A percentile compares a stretch with the other conserved stretches of the same genome.
phyloP scores from a whole-genome alignment of 345 rosid genomes.

The Linum lewisii region DNA sequence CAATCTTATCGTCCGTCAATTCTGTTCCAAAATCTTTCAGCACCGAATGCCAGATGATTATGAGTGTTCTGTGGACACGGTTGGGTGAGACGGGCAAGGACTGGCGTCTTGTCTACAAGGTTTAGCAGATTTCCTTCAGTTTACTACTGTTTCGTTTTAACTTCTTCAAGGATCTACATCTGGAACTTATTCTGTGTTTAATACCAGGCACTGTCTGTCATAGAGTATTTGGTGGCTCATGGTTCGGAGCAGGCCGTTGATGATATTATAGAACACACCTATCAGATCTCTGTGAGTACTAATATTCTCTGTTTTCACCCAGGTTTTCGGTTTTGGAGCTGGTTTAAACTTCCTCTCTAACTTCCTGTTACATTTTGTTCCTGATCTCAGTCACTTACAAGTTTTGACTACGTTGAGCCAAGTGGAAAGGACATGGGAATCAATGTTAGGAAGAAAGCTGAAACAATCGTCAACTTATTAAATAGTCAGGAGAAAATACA shows the following conservation, averaged over 20 bases:
- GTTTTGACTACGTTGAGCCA: slow-evolving; percentile 93
- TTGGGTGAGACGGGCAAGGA: slow-evolving; percentile 82
- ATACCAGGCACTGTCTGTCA: slow-evolving; percentile 76
- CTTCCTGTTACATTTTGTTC: slow-evolving; percentile 21
- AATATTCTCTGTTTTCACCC: slow-evolving; percentile 6
- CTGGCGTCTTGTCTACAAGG: slow-evolving; percentile 99
- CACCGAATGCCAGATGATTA: slow-evolving; percentile 88
- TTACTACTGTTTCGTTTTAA: not conserved
- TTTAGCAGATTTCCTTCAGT: slow-evolving; percentile 14
- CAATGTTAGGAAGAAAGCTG: slow-evolving; percentile 93
- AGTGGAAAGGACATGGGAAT: slow-evolving; percentile 90
- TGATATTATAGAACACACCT: slow-evolving; percentile 91
- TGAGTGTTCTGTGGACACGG: slow-evolving; percentile 93
- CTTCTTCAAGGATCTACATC: not conserved
- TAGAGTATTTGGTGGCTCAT: slow-evolving; percentile 84
- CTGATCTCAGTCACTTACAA: slow-evolving; percentile 62
- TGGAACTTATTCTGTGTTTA: slow-evolving; percentile 5
- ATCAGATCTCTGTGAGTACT: slow-evolving; percentile 80
- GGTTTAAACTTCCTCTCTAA: slow-evolving; percentile 18
- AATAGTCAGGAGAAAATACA: slow-evolving; percentile 82
- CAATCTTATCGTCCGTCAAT: slow-evolving; percentile 8
- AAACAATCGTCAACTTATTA: slow-evolving; percentile 57
- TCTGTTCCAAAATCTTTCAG: slow-evolving; percentile 34
- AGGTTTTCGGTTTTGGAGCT: not conserved
- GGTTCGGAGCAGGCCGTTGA: slow-evolving; percentile 99